Base-by-base conservation (phyloP, 2,329 filamentous ascomycete genomes). In the Metarhizium robertsii region DNA sequence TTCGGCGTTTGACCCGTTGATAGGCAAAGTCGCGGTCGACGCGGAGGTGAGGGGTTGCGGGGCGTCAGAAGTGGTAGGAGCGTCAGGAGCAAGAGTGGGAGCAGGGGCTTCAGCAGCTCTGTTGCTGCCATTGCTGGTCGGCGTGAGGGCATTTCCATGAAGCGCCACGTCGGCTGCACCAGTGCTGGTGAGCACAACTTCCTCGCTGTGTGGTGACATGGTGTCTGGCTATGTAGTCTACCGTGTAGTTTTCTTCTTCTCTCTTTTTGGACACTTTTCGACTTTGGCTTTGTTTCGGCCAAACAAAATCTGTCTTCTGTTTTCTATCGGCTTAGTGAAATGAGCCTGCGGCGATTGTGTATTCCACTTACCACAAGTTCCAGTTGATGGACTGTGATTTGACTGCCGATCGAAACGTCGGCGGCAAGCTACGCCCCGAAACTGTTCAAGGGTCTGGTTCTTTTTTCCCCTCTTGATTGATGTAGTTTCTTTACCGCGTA, bases 151-250 rank as follows among this genome's bases (percentile, higher is more conserved):
- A 46, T 56, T 58, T 42, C 57, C 53, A 18, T 53, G 53, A 38
- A 57, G 47, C 20, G 56, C 59, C 6, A 43, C 42, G 30, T 56
- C 58, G 57, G 58, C 57, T 53, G 61, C 57, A 55, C 66, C 65
- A 45, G 58, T 59, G 60, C 66, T 62, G 53, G 61, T 62, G 54
- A 67, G 60, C 50, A 62, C 60, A 50, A 68, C 57, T 18, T 51
- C 53, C 50, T 71, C 69, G 59, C 68, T 68, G 57, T 71, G 69
- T 54, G 69, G 68, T 48, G 69, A 65, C 70, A 72, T 72, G 25
- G 6, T 40, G 7, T 45, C 3, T 18, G 42, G 38, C 8, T 11
- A 34, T 2, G 32, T 7, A 14, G 13, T 40, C 38, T 40, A 2
- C 13, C 8, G 38, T 5, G 38, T 7, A 1, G 5, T 40, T 13